Percentiles rank a stretch among this genome's conserved stretches.
Conservation (phyloP, 1,284 basidiomycete genomes). For the Cutaneotrichosporon mucoides region DNA sequence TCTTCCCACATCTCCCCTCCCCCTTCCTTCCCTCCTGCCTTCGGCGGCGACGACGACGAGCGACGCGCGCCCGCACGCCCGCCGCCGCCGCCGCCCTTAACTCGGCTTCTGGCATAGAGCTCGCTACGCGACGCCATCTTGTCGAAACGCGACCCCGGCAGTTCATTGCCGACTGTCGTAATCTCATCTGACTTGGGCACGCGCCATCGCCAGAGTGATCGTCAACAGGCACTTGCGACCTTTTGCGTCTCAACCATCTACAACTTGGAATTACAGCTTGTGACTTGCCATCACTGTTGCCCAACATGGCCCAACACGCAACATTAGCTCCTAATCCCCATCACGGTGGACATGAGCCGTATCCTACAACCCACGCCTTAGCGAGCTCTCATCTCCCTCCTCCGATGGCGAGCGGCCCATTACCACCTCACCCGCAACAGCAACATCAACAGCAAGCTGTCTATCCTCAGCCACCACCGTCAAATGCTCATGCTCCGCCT, state of each 20-base stretch:
- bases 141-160: no score
- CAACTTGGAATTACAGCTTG: no score
- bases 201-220: no score
- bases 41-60: slow-evolving; percentile 4
- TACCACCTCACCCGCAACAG: background rate
- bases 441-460: background rate
- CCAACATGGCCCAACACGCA: background rate
- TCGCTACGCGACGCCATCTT: background rate
- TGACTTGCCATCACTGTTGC: background rate
- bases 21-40: background rate
- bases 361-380: background rate
- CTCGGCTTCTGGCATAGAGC: background rate
- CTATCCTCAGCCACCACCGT: background rate
- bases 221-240: no score
- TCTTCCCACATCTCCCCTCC: background rate
- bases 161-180: no score
- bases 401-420: background rate
- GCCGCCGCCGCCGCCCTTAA: background rate
- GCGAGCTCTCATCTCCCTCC: background rate
- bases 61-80: background rate
- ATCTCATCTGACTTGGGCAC: no score
- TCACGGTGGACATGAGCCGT: slow-evolving; percentile 1
- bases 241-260: no score
- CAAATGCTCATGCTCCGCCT: background rate
- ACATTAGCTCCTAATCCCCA: background rate